A percentile compares a stretch with the other conserved stretches of the same genome.
phyloP scores from a whole-genome alignment of 306 rosid species.

The Malus asiatica region DNA sequence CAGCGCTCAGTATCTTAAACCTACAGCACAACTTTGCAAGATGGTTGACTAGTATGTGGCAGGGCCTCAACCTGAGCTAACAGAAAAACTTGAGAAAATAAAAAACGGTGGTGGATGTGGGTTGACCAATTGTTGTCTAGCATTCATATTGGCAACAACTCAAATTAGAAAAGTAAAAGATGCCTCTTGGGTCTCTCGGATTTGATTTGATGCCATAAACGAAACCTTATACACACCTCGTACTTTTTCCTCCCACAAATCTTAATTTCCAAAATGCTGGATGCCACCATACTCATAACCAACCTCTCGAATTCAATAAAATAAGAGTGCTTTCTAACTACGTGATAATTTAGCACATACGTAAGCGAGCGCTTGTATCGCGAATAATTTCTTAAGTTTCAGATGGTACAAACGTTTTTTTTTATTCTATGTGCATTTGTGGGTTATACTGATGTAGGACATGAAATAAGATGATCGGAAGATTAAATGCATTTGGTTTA shows the following conservation, averaged over 20 bases:
- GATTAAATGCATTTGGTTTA: no score
- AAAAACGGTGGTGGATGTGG: neutral
- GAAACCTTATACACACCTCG: neutral
- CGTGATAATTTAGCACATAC: neutral
- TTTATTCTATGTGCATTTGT: no score
- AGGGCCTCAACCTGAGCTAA: neutral
- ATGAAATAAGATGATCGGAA: no score
- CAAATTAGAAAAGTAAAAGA: slow-evolving; percentile 23
- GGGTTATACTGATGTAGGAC: no score
- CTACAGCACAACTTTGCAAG: neutral
- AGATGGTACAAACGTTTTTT: no score
- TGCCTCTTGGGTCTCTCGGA: slow-evolving; percentile 34
- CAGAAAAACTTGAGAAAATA: neutral
- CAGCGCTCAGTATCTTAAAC: neutral
- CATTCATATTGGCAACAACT: neutral
- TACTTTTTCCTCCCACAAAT: neutral
- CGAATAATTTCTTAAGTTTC: no score
- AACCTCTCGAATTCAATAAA: neutral
- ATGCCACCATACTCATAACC: neutral
- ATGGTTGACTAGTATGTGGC: neutral
- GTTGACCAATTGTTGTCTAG: slow-evolving; percentile 4
- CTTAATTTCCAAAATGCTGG: neutral
- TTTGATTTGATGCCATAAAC: slow-evolving; percentile 52
- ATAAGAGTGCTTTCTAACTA: no score
- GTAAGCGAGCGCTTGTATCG: no score